Evolutionary conservation across 2,329 filamentous ascomycete species (phyloP), one percentile per base, ranked within the genome.

Genomic region (Fusarium albosuccineum): DNA sequence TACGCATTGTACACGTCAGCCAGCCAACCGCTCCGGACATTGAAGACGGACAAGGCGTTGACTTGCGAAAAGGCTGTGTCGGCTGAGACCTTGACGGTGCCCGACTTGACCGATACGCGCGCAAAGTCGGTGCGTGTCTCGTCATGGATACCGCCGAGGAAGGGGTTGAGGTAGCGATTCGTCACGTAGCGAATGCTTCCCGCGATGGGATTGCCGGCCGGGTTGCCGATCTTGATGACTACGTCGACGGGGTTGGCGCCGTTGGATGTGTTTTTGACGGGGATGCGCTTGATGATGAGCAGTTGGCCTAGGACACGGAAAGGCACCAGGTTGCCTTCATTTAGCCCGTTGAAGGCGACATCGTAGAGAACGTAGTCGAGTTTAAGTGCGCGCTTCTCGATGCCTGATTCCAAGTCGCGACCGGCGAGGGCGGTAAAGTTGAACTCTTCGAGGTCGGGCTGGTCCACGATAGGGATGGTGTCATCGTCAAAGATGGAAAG

Each of bases 111-210:
- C 9, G 58, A 61, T 10, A 61, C 52, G n/a, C 52, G 33, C 13
- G 52, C 52, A 57, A 57, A 57, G 22, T 57, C 58, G 9, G 17
- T 9, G 17, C 52, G 52, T 10, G 52, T 39, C n/a, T 6, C 29
- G 13, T 61, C 58, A 14, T 11, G 50, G 17, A 29, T 30, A 40
- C 45, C 58, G 17, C 58, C 29, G 14, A 61, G 39, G 45, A 57
- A 61, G 13, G 40, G 39, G n/a, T 57, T 61, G 37, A 61, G 58
- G 13, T 61, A 61, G 26, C 51, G 30, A 33, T 61, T 61, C 33
- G 52, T 61, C 9, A 56, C 45, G 27, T 61, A 61, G 33, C 52
- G 39, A 26, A 61, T 61, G 40, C 58, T 61, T 27, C 58, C 58
- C 9, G 58, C 58, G 8, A 57, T n/a, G 5, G 58, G 58, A 9